Evolutionary conservation across 805 yeast species (phyloP), one percentile per base, ranked within the genome.

Genomic region (Barnettozyma salicaria): DNA sequence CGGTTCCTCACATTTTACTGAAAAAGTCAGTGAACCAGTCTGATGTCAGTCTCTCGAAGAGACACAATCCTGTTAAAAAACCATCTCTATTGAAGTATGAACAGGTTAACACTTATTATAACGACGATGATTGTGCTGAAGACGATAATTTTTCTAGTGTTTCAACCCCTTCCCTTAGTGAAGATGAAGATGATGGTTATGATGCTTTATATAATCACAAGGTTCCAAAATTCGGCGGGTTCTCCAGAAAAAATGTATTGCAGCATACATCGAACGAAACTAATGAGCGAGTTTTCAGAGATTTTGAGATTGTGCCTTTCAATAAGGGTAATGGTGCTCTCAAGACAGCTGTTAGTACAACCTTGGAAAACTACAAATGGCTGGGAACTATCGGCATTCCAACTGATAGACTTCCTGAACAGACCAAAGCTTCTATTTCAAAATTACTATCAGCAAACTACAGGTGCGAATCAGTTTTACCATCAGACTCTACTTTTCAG

Each of bases 341-440:
- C 50, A 74, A 76, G 43, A 90, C 92, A 48, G 96, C 97, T 0
- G 74, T 92, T 12, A 70, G 72, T 32, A 63, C 80, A 6, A 81
- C 90, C 0, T 54, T 72, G 11, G 48, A 20, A 58, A 65, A 30
- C 53, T 67, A 65, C 32, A 66, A 63, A 40, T 90, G 96, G 95
- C 74, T 90, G 2, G 98, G 98, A n/a, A 79, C 95, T 0, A 61
- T 84, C 23, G 94, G 96, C 19, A 82, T 88, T 70, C 95, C 97
- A 14, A 81, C 90, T 14, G 97, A 92, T 59, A 77, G 71, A 20
- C 71, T 92, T 14, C 82, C 92, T 5, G 61, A 62, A 0, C 53
- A 59, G 0, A 77, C 81, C 4, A 76, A 73, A 43, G 44, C 54
- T 2, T 70, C 70, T 14, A 86, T 92, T 28, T 58, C 75, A 2